Base-by-base conservation (phyloP, 2,329 filamentous ascomycete genomes). In the Diplodia intermedia region DNA sequence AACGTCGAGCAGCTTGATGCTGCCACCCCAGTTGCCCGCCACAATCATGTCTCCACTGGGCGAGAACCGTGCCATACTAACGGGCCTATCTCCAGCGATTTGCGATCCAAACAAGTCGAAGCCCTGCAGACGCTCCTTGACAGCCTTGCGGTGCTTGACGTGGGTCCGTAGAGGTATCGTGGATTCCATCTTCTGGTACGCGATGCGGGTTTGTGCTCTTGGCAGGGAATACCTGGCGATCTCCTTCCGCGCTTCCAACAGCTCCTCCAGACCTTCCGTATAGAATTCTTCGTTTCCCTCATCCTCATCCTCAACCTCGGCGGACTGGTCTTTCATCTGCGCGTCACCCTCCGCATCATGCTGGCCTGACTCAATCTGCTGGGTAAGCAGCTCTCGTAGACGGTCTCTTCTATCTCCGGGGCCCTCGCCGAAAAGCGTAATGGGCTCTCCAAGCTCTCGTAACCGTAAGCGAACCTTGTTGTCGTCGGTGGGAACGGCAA, bases 21-120 rank as follows among this genome's bases (percentile, higher is more conserved):
- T 90, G 65, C 95, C 95, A 63, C 90, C 91, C 93, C 94, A 98
- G 75, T 96, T 97, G 49, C 95, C 95, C 2, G 93, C 92, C 3
- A 94, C 95, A 43, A 98, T 86, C 11, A 91, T 85, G 77, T 94
- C 85, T 18, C 93, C 92, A 74, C 91, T 91, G 0, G 95, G 95
- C 8, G 94, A 90, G 80, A 99, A 94, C 68, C 95, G 88, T 57
- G 93, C 92, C 81, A 98, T 94, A 79, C 93, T 94, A 67, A 99
- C 88, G 23, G 97, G 92, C 49, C 95, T 86, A 72, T 98, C 94
- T 61, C 93, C 93, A 0, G 93, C 93, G 69, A 93, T 94, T 80
- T 99, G 95, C 76, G 92, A 96, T 20, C 93, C 96, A 76, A 95
- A 95, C 18, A 99, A 85, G 75, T 98, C 94, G 72, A 97, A 97